Base-by-base conservation (phyloP, 768 basidiomycete species). In the Lentinula boryana region DNA sequence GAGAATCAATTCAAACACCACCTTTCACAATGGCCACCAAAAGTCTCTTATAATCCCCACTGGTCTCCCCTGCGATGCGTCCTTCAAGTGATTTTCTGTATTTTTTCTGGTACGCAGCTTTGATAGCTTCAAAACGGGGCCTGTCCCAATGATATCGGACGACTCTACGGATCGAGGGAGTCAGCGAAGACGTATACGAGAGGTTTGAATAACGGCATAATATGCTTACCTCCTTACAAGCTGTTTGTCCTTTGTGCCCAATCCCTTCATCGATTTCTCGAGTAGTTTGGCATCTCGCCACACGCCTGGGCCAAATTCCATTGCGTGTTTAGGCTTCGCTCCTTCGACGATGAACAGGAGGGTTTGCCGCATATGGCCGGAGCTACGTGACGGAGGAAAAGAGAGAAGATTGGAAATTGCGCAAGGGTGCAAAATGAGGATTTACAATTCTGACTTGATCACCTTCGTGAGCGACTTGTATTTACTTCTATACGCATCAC, bases 201-300 rank as follows among this genome's bases (percentile, higher is more conserved):
- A 57, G 75, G 57, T 13, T 18, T 52, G 1, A 8, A 75, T 27
- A 3, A 27, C 27, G 27, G 27, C 27, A 27, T 27, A 3, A 27
- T 27, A 27, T 27, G 3, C 68, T 35, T 76, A 63, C 35, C 77
- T 66, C 58, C 71, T 74, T 35, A 73, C 68, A 54, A 78, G 64
- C 46, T 73, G 59, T 58, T 75, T 71, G 48, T 78, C 77, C 61
- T 77, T 75, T 2, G 77, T 78, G 2, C 77, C 77, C 61, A 70
- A 60, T 13, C 77, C 76, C 0, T 67, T 60, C 75, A 76, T 76
- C 7, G 75, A 66, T 13, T 65, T 65, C 56, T 76, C 69, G 23
- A 78, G 57, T 58, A 72, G 44, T 57, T 75, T 72, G 0, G 72
- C 74, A 60, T 76, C 76, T 6, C 75, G 64, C 36, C 68, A 65